Evolutionary conservation across 768 basidiomycete species (phyloP).

Genomic region (Mycena epipterygia): DNA sequence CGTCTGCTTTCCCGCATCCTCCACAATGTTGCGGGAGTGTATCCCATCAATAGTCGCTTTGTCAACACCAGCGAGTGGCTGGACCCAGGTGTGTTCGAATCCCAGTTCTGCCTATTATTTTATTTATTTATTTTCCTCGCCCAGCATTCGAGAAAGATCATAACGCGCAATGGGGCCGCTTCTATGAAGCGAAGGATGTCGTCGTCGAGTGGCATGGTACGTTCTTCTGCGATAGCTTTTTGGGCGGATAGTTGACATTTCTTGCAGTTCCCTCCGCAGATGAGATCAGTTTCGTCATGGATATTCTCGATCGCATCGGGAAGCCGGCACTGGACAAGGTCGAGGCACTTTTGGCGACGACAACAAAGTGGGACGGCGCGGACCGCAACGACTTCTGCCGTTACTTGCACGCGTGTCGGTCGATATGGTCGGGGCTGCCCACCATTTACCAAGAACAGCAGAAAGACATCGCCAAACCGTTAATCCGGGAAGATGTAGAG

Average conservation of each 20-base stretch:
- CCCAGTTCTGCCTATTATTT: neutral
- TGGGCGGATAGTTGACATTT: neutral
- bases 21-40: slow-evolving; percentile 68
- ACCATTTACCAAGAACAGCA: slow-evolving; percentile 73
- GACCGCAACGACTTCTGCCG: slow-evolving; percentile 89
- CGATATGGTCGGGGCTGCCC: slow-evolving; percentile 84
- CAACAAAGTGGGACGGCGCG: slow-evolving; percentile 72
- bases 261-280: slow-evolving; percentile 68
- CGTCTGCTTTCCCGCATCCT: slow-evolving; percentile 83
- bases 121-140: slow-evolving; percentile 32
- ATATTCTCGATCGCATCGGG: slow-evolving; percentile 79
- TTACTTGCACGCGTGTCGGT: slow-evolving; percentile 77
- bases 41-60: slow-evolving; percentile 75
- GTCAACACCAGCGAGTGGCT: slow-evolving; percentile 88
- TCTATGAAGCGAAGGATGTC: slow-evolving; percentile 84
- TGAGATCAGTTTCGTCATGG: slow-evolving; percentile 86
- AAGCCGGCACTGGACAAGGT: slow-evolving; percentile 77
- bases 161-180: slow-evolving; percentile 82
- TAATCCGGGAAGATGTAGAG: slow-evolving; percentile 73
- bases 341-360: slow-evolving; percentile 69
- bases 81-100: slow-evolving; percentile 68
- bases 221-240: neutral
- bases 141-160: slow-evolving; percentile 76
- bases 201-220: slow-evolving; percentile 90
- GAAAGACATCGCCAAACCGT: slow-evolving; percentile 70